Conservation (phyloP, 192 early-diverging fungal genomes). For the Linnemannia hyalina region DNA sequence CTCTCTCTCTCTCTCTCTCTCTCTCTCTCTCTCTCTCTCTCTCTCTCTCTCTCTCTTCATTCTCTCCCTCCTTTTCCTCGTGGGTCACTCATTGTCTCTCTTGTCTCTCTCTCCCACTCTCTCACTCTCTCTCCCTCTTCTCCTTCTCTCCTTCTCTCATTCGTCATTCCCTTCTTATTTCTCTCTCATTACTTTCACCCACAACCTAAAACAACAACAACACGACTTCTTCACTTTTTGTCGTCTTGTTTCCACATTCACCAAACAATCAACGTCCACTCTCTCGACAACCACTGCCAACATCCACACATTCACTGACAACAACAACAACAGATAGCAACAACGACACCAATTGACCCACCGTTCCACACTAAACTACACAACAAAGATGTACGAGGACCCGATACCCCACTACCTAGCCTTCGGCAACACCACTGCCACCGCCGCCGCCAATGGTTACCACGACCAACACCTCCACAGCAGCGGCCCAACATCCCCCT, state of each 20-base stretch:
- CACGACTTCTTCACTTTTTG: too few relatives aligned
- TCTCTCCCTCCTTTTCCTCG: too few relatives aligned
- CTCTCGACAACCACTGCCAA: background rate
- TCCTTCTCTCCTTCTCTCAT: background rate
- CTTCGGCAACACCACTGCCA: background rate
- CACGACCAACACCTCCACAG: background rate
- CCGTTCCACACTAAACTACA: background rate
- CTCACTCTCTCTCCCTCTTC: slow-evolving; percentile 3
- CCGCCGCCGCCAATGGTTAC: background rate
- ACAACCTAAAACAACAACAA: too few relatives aligned
- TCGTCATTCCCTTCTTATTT: background rate
- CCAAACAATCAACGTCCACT: too few relatives aligned
- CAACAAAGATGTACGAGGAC: slow-evolving; percentile 38
- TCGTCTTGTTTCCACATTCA: background rate
- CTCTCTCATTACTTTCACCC: background rate
- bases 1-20: background rate
- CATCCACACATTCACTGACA: background rate
- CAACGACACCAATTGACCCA: too few relatives aligned
- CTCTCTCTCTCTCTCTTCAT: background rate
- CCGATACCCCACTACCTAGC: slow-evolving; percentile 24
- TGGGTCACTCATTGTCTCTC: too few relatives aligned
- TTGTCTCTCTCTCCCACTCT: too few relatives aligned
- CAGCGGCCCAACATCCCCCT: background rate
- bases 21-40: background rate
- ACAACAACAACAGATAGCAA: too few relatives aligned